Evolutionary conservation across 2,329 filamentous ascomycete species (phyloP), one percentile per base, ranked within the genome.

Genomic region (Whalleya microplaca): DNA sequence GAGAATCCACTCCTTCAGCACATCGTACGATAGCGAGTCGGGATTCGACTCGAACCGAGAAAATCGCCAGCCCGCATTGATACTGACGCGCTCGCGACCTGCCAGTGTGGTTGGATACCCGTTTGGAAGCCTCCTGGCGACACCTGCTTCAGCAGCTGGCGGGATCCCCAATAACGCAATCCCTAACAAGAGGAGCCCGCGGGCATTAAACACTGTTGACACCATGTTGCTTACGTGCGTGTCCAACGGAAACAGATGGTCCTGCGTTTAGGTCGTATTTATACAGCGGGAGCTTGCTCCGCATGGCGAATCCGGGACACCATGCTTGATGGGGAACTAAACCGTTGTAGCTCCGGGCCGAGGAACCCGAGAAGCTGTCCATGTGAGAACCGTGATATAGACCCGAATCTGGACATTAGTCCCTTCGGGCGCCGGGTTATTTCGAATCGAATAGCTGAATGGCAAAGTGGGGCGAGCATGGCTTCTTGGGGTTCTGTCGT

Each of bases 1-100:
- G 0, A 73, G 64, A 29, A 74, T 67, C 69, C 71, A 74, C 16
- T 63, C 55, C 56, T 71, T 73, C n/a, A 73, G 50, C 1, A 37
- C 59, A 51, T 55, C 55, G 58, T 75, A 75, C 0, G 69, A 71
- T 1, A 75, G 63, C 1, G 55, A 61, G 59, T 75, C 73, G 0
- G 73, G 72, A 48, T 69, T 73, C 21, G 64, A 58, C 7, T 62
- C 66, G 56, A 74, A 75, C 50, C 72, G 71, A 7, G 63, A 58
- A 53, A 75, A 75, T 19, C 63, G 63, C 73, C 73, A 75, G 42
- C 58, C 67, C 5, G 58, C 53, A 58, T 73, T 73, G 57, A 75
- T 50, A 51, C 69, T 71, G 41, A 67, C 51, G 21, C 72, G 72
- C 55, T 73, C 69, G 23, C 73, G 71, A 2, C 53, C 50, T 21